These are phyloP conservation scores for Sinapis alba DNA, from an alignment of 441 rosid genomes.

Conservation along the genomic window DNA sequence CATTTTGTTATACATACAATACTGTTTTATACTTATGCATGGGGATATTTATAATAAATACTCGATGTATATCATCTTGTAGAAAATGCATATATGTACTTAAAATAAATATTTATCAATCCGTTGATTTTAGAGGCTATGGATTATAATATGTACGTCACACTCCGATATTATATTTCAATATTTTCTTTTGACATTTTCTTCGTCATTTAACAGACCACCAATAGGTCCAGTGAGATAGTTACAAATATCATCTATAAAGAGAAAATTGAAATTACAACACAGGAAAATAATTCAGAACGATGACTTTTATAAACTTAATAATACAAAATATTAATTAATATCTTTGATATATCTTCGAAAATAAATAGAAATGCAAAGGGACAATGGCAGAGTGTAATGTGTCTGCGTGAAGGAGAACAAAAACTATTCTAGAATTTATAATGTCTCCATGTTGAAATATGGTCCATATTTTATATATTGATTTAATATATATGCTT, in stretches of 20 bases:
- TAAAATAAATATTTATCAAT: not conserved
- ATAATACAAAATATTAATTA: not conserved
- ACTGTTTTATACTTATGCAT: not conserved
- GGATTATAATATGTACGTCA: not conserved
- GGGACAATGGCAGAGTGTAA: conserved; percentile 19
- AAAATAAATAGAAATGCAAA: conserved; percentile 5
- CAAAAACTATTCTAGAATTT: conserved; percentile 18
- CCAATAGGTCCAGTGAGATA: not conserved
- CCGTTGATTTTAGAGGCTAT: not conserved
- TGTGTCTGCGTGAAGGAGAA: conserved; percentile 33
- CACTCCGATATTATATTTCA: not conserved
- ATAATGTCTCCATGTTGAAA: conserved; percentile 28
- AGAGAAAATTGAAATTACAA: not conserved
- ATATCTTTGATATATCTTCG: conserved; percentile 1
- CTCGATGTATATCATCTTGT: not conserved
- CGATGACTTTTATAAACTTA: not conserved
- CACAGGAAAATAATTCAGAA: not conserved
- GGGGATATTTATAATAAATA: not conserved
- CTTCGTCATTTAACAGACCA: not conserved
- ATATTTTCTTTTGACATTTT: not conserved
- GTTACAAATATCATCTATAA: not conserved
- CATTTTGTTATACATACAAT: not conserved
- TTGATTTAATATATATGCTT: not conserved
- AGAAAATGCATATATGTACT: not conserved
- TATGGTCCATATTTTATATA: conserved; percentile 9